Percentiles rank a stretch among this genome's conserved stretches.
Evolutionary conservation across 1,284 basidiomycete genomes (phyloP).

Genomic region (Cryptococcus deneoformans): DNA sequence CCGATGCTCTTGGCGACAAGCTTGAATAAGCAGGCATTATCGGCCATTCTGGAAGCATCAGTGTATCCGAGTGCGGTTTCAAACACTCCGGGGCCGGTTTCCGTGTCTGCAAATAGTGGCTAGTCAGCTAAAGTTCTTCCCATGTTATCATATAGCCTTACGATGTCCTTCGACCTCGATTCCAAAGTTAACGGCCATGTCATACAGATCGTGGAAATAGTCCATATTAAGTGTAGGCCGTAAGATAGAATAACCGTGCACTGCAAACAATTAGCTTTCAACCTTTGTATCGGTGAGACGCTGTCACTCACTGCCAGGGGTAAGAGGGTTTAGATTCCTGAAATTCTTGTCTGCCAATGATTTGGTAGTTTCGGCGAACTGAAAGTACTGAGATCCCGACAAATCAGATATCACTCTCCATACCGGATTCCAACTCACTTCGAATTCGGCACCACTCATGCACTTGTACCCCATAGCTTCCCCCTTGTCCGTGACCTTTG

Average conservation of each 20-base stretch:
- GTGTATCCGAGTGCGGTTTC: constrained; percentile 95
- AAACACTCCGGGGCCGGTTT: constrained; percentile 87
- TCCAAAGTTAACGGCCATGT: constrained; percentile 68
- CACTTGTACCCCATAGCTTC: constrained; percentile 58
- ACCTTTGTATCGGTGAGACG: neutral
- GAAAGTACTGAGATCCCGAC: constrained; percentile 69
- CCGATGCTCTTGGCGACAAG: constrained; percentile 88
- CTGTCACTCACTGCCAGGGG: constrained; percentile 74
- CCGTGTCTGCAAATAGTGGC: constrained; percentile 66
- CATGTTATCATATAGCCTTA: constrained; percentile 50
- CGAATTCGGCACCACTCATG: constrained; percentile 84
- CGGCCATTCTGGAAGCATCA: constrained; percentile 79
- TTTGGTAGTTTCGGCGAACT: constrained; percentile 85
- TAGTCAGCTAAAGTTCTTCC: neutral
- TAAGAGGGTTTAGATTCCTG: constrained; percentile 69
- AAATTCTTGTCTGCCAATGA: constrained; percentile 76
- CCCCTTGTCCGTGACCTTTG: constrained; percentile 56
- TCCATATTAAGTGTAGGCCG: constrained; percentile 81
- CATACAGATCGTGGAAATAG: constrained; percentile 88
- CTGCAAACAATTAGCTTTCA: constrained; percentile 49
- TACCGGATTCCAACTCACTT: constrained; percentile 55
- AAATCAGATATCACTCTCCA: no score
- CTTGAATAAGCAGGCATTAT: constrained; percentile 93
- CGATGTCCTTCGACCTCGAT: constrained; percentile 90
- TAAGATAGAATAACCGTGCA: constrained; percentile 90